phyloP scores from a whole-genome alignment of 1,284 basidiomycete species.

The Leccinum angustisporum region DNA sequence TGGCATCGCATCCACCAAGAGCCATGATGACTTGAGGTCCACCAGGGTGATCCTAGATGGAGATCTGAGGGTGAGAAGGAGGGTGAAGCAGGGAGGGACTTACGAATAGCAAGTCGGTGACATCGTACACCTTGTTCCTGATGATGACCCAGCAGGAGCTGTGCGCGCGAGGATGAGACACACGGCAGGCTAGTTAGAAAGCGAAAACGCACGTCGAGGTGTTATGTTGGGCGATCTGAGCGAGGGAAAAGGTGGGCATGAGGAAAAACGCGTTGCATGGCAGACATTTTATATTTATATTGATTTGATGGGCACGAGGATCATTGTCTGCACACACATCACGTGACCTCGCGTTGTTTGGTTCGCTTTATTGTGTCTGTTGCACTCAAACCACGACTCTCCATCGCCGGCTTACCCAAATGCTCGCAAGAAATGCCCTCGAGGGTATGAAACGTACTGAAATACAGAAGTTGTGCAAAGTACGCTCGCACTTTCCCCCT shows the following conservation, averaged over 20 bases:
- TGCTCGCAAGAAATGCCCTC: slow-evolving; percentile 55
- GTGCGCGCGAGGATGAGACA: background rate
- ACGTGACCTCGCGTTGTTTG: slow-evolving; percentile 60
- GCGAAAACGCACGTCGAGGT: slow-evolving; percentile 43
- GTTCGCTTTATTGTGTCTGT: slow-evolving; percentile 37
- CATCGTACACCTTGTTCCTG: slow-evolving; percentile 73
- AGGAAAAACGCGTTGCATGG: background rate
- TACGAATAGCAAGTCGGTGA: slow-evolving; percentile 81
- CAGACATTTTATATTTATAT: background rate
- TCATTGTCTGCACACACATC: slow-evolving; percentile 15
- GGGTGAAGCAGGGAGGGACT: slow-evolving; percentile 16
- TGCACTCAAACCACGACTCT: slow-evolving; percentile 45
- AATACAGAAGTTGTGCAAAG: slow-evolving; percentile 78
- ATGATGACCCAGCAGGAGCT: slow-evolving; percentile 92
- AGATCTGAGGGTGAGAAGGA: slow-evolving; percentile 3
- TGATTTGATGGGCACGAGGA: background rate
- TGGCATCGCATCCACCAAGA: slow-evolving; percentile 80
- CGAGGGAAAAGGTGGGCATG: slow-evolving; percentile 40
- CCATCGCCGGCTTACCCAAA: slow-evolving; percentile 26
- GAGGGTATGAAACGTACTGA: slow-evolving; percentile 66
- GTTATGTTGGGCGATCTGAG: slow-evolving; percentile 54
- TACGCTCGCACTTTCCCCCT: slow-evolving; percentile 28
- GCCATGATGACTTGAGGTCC: slow-evolving; percentile 76
- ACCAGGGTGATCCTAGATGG: slow-evolving; percentile 73
- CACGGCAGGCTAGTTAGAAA: background rate